Base-by-base conservation (phyloP, 345 rosid species). In the Camelina sativa region DNA sequence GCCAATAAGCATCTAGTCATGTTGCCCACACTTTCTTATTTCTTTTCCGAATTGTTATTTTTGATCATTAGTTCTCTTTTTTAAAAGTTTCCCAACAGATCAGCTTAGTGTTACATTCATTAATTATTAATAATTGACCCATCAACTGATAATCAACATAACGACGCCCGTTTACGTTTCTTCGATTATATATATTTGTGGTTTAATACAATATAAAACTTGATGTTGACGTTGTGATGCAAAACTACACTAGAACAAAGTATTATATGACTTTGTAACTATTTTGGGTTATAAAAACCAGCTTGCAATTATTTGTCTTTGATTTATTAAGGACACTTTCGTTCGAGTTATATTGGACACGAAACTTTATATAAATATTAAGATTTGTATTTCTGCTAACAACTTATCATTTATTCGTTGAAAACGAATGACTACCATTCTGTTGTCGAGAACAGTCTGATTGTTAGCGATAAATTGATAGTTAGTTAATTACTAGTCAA, bases 11-110 rank as follows among this genome's bases (percentile, higher is more conserved):
- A 62, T 34, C 62, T 56, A 71, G 67, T 63, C 76, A 62, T 70
- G 71, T 48, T 70, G 67, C 80, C 76, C 80, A 59, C 69, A 72
- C 73, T 77, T 71, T n/a, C 34, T 11, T 48, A 11, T 60, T 62
- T 52, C 15, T 7, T 40, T 71, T 32, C 38, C 6, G 4, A 63
- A 34, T 69, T 62, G 8, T 54, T 46, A 44, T 51, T 57, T 67
- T 46, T 53, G 10, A 62, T 53, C 20, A 50, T 38, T 75, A 2
- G 28, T 75, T 32, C 38, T 19, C 50, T 75, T 58, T 28, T 51
- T 47, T 11, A n/a, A 1, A 11, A 40, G 10, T 62, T 62, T 62
- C 35, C 4, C 2, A 43, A 23, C 37, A 43, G 37, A 62, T 44
- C 15, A 62, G 13, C 35, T 41, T 43, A n/a, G n/a, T 8, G 57